Percentiles rank a stretch among this genome's conserved stretches.
These are phyloP conservation scores for Monilinia fructigena DNA, from an alignment of 2,329 filamentous ascomycete genomes.

Conservation along the genomic window DNA sequence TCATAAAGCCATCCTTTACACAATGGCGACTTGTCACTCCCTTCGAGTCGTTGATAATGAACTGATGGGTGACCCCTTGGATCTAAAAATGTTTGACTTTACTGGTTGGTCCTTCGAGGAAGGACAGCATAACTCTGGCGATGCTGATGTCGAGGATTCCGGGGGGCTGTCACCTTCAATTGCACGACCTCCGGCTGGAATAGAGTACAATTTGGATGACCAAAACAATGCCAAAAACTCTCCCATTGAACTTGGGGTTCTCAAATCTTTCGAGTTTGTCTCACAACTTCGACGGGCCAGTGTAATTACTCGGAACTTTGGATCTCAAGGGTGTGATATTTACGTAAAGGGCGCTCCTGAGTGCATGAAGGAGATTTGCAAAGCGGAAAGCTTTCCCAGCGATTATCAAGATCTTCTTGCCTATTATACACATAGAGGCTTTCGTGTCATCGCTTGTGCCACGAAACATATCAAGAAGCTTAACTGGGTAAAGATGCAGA, in stretches of 20 bases:
- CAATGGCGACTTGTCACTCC: conserved; percentile 97
- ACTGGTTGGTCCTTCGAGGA: conserved; percentile 92
- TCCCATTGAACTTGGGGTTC: conserved; percentile 80
- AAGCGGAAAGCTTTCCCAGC: conserved; percentile 74
- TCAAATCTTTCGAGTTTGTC: conserved; percentile 92
- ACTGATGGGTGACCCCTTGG: conserved; percentile 87
- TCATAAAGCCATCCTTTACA: conserved; percentile 75
- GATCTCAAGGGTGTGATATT: conserved; percentile 77
- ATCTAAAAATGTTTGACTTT: conserved; percentile 98
- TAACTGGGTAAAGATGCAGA: conserved; percentile 91
- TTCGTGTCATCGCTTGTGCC: conserved; percentile 93
- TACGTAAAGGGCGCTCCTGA: conserved; percentile 97
- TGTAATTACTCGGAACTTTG: conserved; percentile 86
- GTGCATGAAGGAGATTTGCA: conserved; percentile 92
- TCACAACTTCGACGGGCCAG: conserved; percentile 89
- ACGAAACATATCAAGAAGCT: conserved; percentile 84
- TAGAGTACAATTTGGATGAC: conserved; percentile 57
- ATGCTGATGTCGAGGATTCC: conserved; percentile 71
- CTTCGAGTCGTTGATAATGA: conserved; percentile 83
- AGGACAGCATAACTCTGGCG: conserved; percentile 65
- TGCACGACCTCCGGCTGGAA: conserved; percentile 70
- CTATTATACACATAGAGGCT: conserved; percentile 93
- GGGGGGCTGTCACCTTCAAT: conserved; percentile 80
- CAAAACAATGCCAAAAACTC: conserved; percentile 40
- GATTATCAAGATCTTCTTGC: conserved; percentile 89